phyloP scores from a whole-genome alignment of 2,329 filamentous ascomycete genomes.

The Neofusicoccum laricinum region DNA sequence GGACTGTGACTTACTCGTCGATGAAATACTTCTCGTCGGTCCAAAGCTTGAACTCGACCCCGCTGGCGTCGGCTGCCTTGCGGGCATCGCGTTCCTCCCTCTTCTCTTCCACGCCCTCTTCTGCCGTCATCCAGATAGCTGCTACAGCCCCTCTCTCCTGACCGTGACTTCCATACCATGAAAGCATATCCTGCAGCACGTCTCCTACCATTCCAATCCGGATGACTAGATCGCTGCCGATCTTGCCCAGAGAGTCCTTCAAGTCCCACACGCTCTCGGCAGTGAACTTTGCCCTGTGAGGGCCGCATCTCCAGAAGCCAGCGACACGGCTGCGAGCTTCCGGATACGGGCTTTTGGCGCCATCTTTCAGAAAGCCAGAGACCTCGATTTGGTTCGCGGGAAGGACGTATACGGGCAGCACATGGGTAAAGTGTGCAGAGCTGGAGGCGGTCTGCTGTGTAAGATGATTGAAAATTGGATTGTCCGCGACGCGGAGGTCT shows the following conservation, averaged over 20 bases:
- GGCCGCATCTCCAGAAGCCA: slow-evolving; percentile 71
- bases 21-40: slow-evolving; percentile 75
- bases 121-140: slow-evolving; percentile 64
- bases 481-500: slow-evolving; percentile 71
- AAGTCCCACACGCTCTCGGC: slow-evolving; percentile 72
- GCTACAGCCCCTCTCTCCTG: too few species aligned
- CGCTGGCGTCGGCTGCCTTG: slow-evolving; percentile 50
- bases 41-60: slow-evolving; percentile 63
- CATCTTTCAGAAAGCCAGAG: slow-evolving; percentile 62
- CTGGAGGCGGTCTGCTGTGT: slow-evolving; percentile 36
- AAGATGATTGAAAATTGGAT: slow-evolving; percentile 65
- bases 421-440: slow-evolving; percentile 52
- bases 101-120: slow-evolving; percentile 68
- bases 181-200: slow-evolving; percentile 58
- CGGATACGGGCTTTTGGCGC: slow-evolving; percentile 60
- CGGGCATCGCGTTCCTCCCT: slow-evolving; percentile 59
- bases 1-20: slow-evolving; percentile 63
- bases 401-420: slow-evolving; percentile 70
- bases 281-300: slow-evolving; percentile 68
- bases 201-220: slow-evolving; percentile 62
- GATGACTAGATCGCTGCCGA: slow-evolving; percentile 59
- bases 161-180: slow-evolving; percentile 34
- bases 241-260: slow-evolving; percentile 58
- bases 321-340: slow-evolving; percentile 65
- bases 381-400: slow-evolving; percentile 69